A percentile compares a stretch with the other conserved stretches of the same genome.
Evolutionary conservation across 441 rosid species (phyloP).

Genomic region (Euphorbia schlechtendalii): DNA sequence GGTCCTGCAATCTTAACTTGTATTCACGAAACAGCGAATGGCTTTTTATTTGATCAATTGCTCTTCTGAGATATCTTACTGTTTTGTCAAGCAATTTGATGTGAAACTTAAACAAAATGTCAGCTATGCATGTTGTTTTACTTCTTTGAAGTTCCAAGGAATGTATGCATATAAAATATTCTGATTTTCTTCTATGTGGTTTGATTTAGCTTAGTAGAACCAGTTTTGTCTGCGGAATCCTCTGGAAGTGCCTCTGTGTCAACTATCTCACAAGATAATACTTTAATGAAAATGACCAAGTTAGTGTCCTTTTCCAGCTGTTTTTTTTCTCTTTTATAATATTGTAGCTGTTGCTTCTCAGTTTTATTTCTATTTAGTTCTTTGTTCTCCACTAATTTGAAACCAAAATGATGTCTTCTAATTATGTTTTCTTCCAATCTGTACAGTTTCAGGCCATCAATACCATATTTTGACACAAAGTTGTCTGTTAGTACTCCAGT

Average conservation of each 20-base stretch:
- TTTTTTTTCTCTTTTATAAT: slow-evolving; percentile 6
- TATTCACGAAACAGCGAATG: neutral
- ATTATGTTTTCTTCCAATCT: neutral
- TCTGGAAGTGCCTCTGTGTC: slow-evolving; percentile 35
- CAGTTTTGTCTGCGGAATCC: slow-evolving; percentile 22
- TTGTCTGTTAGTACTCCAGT: slow-evolving; percentile 38
- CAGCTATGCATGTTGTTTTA: neutral
- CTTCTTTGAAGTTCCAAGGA: neutral
- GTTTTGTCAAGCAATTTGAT: too few relatives aligned
- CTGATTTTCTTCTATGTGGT: slow-evolving; percentile 2
- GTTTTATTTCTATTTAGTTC: slow-evolving; percentile 10
- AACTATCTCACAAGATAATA: slow-evolving; percentile 33
- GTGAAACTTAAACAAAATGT: too few relatives aligned
- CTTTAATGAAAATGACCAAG: slow-evolving; percentile 44
- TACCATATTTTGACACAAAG: slow-evolving; percentile 35
- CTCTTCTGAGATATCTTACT: too few relatives aligned
- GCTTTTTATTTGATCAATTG: neutral
- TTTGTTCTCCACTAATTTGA: slow-evolving; percentile 22
- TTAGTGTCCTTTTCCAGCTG: slow-evolving; percentile 26
- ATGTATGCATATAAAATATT: neutral
- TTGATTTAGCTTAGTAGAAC: slow-evolving; percentile 23
- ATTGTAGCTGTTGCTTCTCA: neutral
- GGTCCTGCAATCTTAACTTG: neutral
- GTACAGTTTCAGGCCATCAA: slow-evolving; percentile 39
- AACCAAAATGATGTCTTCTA: neutral